Percentiles rank a stretch among this genome's conserved stretches.
These are phyloP conservation scores for Candida pini DNA, from an alignment of 805 yeast species.

Conservation along the genomic window DNA sequence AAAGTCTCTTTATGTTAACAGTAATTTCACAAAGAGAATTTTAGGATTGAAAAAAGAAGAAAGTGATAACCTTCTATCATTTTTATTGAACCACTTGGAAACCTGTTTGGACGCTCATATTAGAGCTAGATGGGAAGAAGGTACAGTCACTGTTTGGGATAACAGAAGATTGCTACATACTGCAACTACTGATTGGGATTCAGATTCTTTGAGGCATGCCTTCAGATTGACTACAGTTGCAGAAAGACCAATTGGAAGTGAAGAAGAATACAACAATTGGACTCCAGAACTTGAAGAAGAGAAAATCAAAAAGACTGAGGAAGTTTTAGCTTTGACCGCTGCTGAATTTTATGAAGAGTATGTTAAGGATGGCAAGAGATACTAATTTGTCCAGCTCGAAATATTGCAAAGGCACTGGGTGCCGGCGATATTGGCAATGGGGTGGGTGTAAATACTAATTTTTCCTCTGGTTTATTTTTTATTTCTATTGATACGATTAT, in stretches of 20 bases:
- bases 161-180: slow-evolving; percentile 67
- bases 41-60: slow-evolving; percentile 72
- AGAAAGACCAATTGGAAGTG: slow-evolving; percentile 50
- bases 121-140: slow-evolving; percentile 67
- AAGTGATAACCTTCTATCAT: slow-evolving; percentile 52
- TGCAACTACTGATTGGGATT: slow-evolving; percentile 68
- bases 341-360: slow-evolving; percentile 18
- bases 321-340: slow-evolving; percentile 12
- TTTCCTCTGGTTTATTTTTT: too few relatives aligned
- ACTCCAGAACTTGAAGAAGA: slow-evolving; percentile 23
- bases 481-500: too few relatives aligned
- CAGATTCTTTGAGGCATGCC: slow-evolving; percentile 63
- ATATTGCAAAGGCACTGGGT: too few relatives aligned
- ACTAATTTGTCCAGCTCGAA: too few relatives aligned
- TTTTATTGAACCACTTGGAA: slow-evolving; percentile 47
- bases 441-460: too few relatives aligned
- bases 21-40: slow-evolving; percentile 59
- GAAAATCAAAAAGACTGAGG: slow-evolving; percentile 12
- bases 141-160: slow-evolving; percentile 73
- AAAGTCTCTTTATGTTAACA: slow-evolving; percentile 53
- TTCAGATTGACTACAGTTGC: slow-evolving; percentile 70
- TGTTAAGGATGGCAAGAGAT: too few relatives aligned
- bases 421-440: too few relatives aligned
- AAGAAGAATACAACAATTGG: slow-evolving; percentile 29
- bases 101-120: slow-evolving; percentile 57